Evolutionary conservation across 129 eudicot genomes (phyloP).

Genomic region (Oenanthe sinensis): DNA sequence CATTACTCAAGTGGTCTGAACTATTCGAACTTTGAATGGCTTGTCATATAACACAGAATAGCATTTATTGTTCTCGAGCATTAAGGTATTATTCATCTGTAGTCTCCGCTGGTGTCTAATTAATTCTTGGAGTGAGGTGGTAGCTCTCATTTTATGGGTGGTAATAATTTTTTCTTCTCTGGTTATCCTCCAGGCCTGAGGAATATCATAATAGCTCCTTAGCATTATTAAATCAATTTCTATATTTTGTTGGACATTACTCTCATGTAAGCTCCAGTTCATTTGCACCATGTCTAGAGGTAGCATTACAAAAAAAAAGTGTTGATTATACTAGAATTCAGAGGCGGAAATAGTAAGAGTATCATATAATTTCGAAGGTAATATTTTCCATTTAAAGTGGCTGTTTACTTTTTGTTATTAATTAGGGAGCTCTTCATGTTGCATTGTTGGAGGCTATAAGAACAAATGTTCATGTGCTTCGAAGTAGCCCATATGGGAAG

Average conservation of each 20-base stretch:
- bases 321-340: background rate
- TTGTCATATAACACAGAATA: background rate
- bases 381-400: background rate
- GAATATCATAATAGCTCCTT: too few species aligned
- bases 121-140: too few species aligned
- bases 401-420: conserved; percentile 15
- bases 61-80: too few species aligned
- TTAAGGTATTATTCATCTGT: too few species aligned
- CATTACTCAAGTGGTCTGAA: background rate
- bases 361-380: background rate
- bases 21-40: background rate
- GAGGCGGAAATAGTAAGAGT: background rate
- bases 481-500: conserved; percentile 54
- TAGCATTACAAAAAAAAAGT: background rate
- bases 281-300: too few species aligned
- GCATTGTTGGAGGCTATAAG: conserved; percentile 49
- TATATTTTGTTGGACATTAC: too few species aligned
- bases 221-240: too few species aligned
- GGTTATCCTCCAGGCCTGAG: too few species aligned
- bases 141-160: too few species aligned
- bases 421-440: conserved; percentile 42
- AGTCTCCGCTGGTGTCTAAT: too few species aligned
- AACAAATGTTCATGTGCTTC: conserved; percentile 42
- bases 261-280: too few species aligned
- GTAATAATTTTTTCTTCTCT: too few species aligned